A percentile compares a stretch with the other conserved stretches of the same genome.
Evolutionary conservation across 495 filamentous ascomycete genomes (phyloP).

Genomic region (Articulospora tetracladia): DNA sequence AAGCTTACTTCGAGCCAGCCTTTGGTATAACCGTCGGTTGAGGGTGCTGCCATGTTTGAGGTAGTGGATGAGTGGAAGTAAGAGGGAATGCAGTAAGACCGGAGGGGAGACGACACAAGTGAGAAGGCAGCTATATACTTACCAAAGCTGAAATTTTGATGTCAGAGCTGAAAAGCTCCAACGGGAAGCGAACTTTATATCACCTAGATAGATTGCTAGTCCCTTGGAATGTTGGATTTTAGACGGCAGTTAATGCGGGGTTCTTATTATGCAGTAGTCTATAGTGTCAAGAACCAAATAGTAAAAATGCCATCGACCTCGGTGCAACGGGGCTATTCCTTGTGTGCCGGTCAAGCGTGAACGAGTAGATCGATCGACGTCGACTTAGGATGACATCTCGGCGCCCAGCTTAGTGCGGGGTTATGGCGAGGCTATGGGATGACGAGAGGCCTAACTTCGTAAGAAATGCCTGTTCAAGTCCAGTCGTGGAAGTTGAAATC

Average conservation of each 20-base stretch:
- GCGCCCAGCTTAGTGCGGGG: too few species aligned
- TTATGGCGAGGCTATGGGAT: too few species aligned
- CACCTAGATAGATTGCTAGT: background rate
- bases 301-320: background rate
- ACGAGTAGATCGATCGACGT: too few species aligned
- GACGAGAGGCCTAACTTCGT: too few species aligned
- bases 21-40: constrained; percentile 8
- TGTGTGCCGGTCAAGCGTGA: too few species aligned
- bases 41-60: background rate
- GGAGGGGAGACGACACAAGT: too few species aligned
- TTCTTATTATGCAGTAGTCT: background rate
- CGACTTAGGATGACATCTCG: too few species aligned
- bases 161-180: background rate
- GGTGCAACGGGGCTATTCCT: background rate
- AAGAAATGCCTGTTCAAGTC: too few species aligned
- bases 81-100: too few species aligned
- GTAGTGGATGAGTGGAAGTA: background rate
- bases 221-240: too few species aligned
- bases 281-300: background rate
- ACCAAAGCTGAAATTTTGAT: background rate
- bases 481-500: too few species aligned
- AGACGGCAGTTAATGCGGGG: background rate
- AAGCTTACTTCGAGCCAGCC: constrained; percentile 12
- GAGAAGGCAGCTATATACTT: background rate
- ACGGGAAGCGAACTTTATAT: background rate